These are phyloP conservation scores for Chimonanthus praecox DNA, from an alignment of 164 flowering plant species.

Conservation along the genomic window DNA sequence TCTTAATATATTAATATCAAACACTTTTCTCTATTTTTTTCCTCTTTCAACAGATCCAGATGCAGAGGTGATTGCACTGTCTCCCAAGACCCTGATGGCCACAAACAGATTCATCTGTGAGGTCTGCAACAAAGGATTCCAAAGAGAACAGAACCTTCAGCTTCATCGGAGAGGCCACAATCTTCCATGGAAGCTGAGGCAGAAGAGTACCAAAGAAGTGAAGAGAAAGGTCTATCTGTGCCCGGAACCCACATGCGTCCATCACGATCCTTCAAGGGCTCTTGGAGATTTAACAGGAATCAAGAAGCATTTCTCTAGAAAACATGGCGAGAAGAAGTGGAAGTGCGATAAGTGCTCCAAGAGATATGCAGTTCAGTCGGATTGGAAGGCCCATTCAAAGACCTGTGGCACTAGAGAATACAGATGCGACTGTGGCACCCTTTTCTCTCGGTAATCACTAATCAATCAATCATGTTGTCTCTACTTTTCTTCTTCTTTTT, in stretches of 20 bases:
- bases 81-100: conserved; percentile 87
- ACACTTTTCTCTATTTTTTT: neutral
- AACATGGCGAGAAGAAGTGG: conserved; percentile 89
- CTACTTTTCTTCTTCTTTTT: neutral
- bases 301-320: conserved; percentile 72
- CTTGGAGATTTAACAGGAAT: conserved; percentile 89
- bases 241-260: conserved; percentile 82
- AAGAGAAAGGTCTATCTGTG: conserved; percentile 68
- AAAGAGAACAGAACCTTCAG: conserved; percentile 81
- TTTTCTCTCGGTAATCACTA: conserved; percentile 43
- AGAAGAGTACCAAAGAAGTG: conserved; percentile 69
- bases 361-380: conserved; percentile 80
- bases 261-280: conserved; percentile 78
- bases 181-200: conserved; percentile 82
- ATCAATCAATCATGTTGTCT: conserved; percentile 25
- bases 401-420: conserved; percentile 83
- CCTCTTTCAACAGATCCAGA: conserved; percentile 59
- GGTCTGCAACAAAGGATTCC: conserved; percentile 88
- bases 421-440: conserved; percentile 82
- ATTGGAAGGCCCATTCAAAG: conserved; percentile 88
- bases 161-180: conserved; percentile 92
- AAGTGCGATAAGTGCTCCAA: conserved; percentile 86
- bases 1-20: neutral
- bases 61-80: conserved; percentile 76
- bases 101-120: conserved; percentile 85